phyloP scores from a whole-genome alignment of 768 basidiomycete genomes.

The Rhodotorula toruloides region DNA sequence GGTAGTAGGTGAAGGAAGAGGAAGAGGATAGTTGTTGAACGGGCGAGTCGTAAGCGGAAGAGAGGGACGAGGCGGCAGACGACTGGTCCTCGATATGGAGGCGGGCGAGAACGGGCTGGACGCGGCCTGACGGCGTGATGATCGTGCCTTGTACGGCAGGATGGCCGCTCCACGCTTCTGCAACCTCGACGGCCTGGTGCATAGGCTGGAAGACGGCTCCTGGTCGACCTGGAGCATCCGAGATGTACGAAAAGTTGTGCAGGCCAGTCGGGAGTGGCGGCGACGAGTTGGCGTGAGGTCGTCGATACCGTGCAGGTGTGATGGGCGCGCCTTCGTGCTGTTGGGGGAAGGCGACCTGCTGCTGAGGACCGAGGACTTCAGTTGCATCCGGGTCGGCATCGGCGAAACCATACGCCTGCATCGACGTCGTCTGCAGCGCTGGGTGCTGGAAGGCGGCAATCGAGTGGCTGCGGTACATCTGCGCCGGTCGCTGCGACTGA shows the following conservation, averaged over 20 bases:
- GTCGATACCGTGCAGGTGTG: constrained; percentile 1
- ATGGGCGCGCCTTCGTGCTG: neutral
- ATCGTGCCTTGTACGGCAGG: neutral
- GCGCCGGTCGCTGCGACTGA: neutral
- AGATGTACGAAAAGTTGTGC: neutral
- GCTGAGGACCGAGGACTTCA: neutral
- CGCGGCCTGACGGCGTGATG: neutral
- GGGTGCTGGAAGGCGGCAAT: neutral
- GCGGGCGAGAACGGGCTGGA: constrained; percentile 7
- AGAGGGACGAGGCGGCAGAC: neutral
- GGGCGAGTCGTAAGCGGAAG: neutral
- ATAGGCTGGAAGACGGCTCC: neutral
- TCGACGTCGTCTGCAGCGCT: neutral
- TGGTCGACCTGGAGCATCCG: neutral
- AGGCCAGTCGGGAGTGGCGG: constrained; percentile 7
- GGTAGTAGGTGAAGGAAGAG: neutral
- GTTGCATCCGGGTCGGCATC: neutral
- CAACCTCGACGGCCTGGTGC: neutral
- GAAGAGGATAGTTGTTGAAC: neutral
- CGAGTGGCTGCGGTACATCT: constrained; percentile 11
- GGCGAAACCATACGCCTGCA: constrained; percentile 1
- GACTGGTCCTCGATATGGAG: constrained; percentile 7
- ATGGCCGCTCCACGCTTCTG: neutral
- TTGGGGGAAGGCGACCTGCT: neutral
- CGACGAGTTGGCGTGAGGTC: constrained; percentile 18